Conservation (phyloP, 1,284 basidiomycete genomes). For the Cutaneotrichosporon cyanovorans region DNA sequence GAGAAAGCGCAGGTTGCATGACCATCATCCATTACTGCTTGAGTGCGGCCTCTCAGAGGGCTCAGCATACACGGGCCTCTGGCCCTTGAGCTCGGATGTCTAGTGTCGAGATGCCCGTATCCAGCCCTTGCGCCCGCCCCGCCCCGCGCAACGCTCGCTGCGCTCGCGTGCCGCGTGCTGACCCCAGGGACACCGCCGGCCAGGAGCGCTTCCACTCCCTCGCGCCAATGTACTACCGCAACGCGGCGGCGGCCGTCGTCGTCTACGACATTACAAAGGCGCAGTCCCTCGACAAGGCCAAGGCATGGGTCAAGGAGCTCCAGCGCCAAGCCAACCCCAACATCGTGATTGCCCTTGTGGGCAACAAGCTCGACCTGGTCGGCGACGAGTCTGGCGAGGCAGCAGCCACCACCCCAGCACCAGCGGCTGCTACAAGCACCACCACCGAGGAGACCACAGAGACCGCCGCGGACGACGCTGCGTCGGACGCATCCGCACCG, state of each 20-base stretch:
- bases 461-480: slow-evolving; percentile 54
- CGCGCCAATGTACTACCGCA: slow-evolving; percentile 95
- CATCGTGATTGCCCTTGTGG: slow-evolving; percentile 94
- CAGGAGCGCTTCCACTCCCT: slow-evolving; percentile 47
- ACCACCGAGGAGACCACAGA: slow-evolving; percentile 46
- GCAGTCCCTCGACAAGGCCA: slow-evolving; percentile 92
- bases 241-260: slow-evolving; percentile 90
- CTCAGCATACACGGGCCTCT: too few species aligned
- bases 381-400: slow-evolving; percentile 55
- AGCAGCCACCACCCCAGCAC: slow-evolving; percentile 48
- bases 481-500: slow-evolving; percentile 29
- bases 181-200: slow-evolving; percentile 44
- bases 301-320: slow-evolving; percentile 99
- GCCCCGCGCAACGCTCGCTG: not conserved
- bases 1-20: too few species aligned
- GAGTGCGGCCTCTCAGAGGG: too few species aligned
- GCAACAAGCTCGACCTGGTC: slow-evolving; percentile 92
- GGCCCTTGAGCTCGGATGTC: too few species aligned
- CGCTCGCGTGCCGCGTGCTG: not conserved
- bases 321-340: slow-evolving; percentile 98
- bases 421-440: slow-evolving; percentile 3
- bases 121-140: too few species aligned
- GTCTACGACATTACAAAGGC: slow-evolving; percentile 88
- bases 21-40: too few species aligned
- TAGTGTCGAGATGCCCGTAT: too few species aligned